A percentile compares a stretch with the other conserved stretches of the same genome.
phyloP scores from a whole-genome alignment of 1,284 basidiomycete genomes.

The Malassezia pachydermatis region DNA sequence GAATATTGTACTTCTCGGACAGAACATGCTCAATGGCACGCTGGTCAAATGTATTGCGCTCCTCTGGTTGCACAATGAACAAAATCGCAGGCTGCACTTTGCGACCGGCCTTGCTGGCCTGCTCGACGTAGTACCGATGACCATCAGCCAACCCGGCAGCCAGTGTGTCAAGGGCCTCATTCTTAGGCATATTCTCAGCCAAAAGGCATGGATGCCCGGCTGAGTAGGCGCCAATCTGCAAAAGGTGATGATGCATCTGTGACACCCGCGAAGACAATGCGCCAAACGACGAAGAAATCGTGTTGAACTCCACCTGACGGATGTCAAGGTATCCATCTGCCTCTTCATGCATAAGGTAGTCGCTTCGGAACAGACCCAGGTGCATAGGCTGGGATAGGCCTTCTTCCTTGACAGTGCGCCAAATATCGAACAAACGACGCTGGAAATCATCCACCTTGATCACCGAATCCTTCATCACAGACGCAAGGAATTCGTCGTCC shows the following conservation, averaged over 20 bases:
- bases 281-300: conserved; percentile 86
- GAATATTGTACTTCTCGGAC: conserved; percentile 54
- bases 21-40: conserved; percentile 76
- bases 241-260: conserved; percentile 57
- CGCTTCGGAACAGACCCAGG: conserved; percentile 86
- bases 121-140: conserved; percentile 62
- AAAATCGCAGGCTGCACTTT: conserved; percentile 53
- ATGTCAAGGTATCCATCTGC: conserved; percentile 51
- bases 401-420: conserved; percentile 56
- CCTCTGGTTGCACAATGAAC: conserved; percentile 77
- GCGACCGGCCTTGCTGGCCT: not conserved
- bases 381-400: conserved; percentile 59
- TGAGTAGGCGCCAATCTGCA: conserved; percentile 54
- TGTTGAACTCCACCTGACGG: conserved; percentile 98
- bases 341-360: conserved; percentile 73
- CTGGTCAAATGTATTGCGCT: conserved; percentile 96
- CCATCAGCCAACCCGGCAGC: conserved; percentile 67
- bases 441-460: conserved; percentile 79
- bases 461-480: conserved; percentile 69
- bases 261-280: conserved; percentile 64
- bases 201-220: conserved; percentile 55
- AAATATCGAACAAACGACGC: conserved; percentile 71
- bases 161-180: conserved; percentile 63
- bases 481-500: conserved; percentile 68
- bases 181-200: conserved; percentile 60